These are phyloP conservation scores for Euclidium syriacum DNA, from an alignment of 345 rosid species.

Conservation along the genomic window DNA sequence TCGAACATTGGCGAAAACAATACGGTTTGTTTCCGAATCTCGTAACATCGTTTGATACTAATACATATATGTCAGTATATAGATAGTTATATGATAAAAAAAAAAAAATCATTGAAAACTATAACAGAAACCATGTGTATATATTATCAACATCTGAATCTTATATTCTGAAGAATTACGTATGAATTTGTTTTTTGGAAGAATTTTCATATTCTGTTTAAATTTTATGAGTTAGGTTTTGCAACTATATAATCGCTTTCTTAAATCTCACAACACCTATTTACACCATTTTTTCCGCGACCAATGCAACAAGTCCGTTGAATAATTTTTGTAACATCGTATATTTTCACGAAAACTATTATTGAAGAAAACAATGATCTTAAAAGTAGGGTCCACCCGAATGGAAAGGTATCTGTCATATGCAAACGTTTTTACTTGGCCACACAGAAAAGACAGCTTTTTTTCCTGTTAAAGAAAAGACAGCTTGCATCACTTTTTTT, in stretches of 20 bases:
- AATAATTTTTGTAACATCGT: not conserved
- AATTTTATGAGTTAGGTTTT: not conserved
- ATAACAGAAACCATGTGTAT: too few relatives aligned
- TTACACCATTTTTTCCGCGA: not conserved
- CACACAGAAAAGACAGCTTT: not conserved
- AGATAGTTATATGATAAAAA: too few relatives aligned
- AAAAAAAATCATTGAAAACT: too few relatives aligned
- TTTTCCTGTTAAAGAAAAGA: too few relatives aligned
- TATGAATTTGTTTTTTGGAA: too few relatives aligned
- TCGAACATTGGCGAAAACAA: constrained; percentile 59
- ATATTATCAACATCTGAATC: too few relatives aligned
- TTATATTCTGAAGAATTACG: too few relatives aligned
- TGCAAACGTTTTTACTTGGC: not conserved
- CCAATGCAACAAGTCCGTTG: too few relatives aligned
- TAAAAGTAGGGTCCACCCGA: not conserved
- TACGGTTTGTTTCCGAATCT: constrained; percentile 38
- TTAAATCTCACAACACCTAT: not conserved
- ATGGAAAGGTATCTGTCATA: not conserved
- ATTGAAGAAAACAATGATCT: not conserved
- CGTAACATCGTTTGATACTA: not conserved
- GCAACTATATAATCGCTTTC: not conserved
- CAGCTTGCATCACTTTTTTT: too few relatives aligned
- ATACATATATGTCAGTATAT: not conserved
- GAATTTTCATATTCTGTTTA: too few relatives aligned
- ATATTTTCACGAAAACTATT: too few relatives aligned